Evolutionary conservation across 75 land plant species (phyloP), one percentile per base, ranked within the genome.

Genomic region (Pinus tabuliformis): DNA sequence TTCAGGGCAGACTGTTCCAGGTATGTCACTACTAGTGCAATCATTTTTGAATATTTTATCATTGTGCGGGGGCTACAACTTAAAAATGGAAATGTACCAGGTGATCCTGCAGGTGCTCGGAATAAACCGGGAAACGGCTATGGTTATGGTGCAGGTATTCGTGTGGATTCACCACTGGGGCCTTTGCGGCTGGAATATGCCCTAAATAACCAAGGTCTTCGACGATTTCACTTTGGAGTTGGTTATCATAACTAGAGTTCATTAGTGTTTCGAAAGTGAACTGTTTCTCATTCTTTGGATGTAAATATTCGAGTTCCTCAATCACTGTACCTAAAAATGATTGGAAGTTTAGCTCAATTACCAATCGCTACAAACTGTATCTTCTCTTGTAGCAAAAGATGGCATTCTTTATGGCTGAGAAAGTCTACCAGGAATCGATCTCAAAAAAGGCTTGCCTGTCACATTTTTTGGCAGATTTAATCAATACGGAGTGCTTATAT

Each of bases 61-160:
- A 20, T 21, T 20, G 49, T 68, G 11, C 18, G 9, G 49, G 22
- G 21, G 22, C 70, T n/a, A 17, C 17, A 56, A 30, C 76, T 76
- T 24, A 72, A 14, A 37, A 3, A 70, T 15, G 49, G 75, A 17
- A 52, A 26, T 73, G 5, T 5, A 33, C 59, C 89, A 96, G 99
- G 99, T 73, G 99, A 96, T 86, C 99, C 99, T 74, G 99, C 99
- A 56, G 95, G 99, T 59, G 97, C 91, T 45, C 87, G 99, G 60
- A 83, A 87, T 30, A 96, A 96, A 73, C 92, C 99, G 79, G 99
- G 99, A 21, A 90, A 80, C 74, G 99, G 99, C 0, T 92, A 88
- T 81, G 99, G 99, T 24, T 94, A 94, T 78, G 99, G 99, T 42
- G 85, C 90, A 61, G 99, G 99, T 42, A 87, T 94, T 75, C 92